Evolutionary conservation across 2,329 filamentous ascomycete genomes (phyloP), one percentile per base, ranked within the genome.

Genomic region (Fusarium proliferatum): DNA sequence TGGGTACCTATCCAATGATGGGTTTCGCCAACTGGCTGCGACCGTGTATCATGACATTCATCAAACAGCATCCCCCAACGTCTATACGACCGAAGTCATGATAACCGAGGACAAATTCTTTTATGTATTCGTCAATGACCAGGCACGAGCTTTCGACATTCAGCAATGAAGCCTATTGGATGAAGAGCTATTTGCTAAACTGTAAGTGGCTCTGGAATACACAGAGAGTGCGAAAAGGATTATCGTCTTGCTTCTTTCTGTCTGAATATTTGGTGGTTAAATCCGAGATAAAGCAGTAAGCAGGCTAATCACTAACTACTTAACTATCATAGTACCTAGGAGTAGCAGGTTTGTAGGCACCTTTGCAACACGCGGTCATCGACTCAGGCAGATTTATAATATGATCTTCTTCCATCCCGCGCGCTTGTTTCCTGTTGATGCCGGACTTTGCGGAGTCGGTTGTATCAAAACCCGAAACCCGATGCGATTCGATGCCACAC

Each of bases 401-500:
- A 21, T 69, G 19, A 41, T 33, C 33, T 26, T 36, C 19, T 26
- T 15, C 23, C 23, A 68, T 48, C 23, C 64, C 64, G 64, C 64
- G 58, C 69, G 55, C 64, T 64, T 58, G 49, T 61, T 23, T 42
- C 30, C 39, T 38, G 23, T 56, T 26, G 48, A 61, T 63, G 19
- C 52, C 70, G 70, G 70, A 73, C 52, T 72, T 73, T 73, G 70
- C 56, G 69, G 70, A 63, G 41, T 41, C 59, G 65, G 65, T 42
- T 5, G 13, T 41, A 43, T 43, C 34, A 38, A 45, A 56, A 10
- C 23, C 71, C 71, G 60, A 72, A 67, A 30, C 49, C 71, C 62
- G 71, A 48, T 56, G 39, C 51, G 43, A 61, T 63, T 51, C 34
- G 49, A 53, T 57, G 57, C 51, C 51, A 69, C 65, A 49, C 46